Percentiles rank a stretch among this genome's conserved stretches.
Evolutionary conservation across 208 protist species (phyloP).

Genomic region (Leishmania martiniquensis): DNA sequence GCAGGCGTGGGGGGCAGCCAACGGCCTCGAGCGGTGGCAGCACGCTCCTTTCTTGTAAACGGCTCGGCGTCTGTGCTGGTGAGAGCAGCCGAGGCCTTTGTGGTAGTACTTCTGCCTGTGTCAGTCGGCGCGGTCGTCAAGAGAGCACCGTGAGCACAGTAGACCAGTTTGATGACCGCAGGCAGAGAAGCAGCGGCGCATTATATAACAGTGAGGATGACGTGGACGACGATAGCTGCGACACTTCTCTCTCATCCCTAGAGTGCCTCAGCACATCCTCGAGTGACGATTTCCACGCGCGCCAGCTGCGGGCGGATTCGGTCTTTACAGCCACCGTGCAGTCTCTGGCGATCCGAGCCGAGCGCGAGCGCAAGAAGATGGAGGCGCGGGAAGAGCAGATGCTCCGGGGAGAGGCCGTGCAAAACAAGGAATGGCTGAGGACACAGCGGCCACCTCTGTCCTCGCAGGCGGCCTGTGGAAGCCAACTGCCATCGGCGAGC

Average conservation of each 20-base stretch:
- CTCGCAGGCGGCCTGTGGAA: too few relatives aligned
- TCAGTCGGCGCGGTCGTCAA: neutral
- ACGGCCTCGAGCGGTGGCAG: neutral
- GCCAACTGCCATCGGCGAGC: neutral
- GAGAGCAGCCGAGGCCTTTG: neutral
- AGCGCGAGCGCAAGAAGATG: slow-evolving; percentile 33
- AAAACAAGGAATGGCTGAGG: slow-evolving; percentile 3
- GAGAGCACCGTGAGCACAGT: neutral
- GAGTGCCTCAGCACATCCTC: slow-evolving; percentile 28
- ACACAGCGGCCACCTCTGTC: neutral
- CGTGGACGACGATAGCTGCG: neutral
- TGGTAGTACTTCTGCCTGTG: neutral
- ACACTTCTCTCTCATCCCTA: slow-evolving; percentile 19
- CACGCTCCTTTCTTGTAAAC: neutral
- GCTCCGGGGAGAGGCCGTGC: slow-evolving; percentile 22
- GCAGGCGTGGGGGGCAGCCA: slow-evolving; percentile 19
- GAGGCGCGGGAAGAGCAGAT: slow-evolving; percentile 27
- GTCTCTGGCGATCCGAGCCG: slow-evolving; percentile 35
- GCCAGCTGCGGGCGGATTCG: slow-evolving; percentile 7
- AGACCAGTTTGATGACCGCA: neutral
- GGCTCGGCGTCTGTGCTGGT: neutral
- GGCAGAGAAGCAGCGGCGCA: neutral
- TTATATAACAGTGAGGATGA: slow-evolving; percentile 17
- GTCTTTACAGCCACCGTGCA: slow-evolving; percentile 37
- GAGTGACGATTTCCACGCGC: slow-evolving; percentile 12